phyloP scores from a whole-genome alignment of 83 land plant genomes.

The Isoetes engelmannii region DNA sequence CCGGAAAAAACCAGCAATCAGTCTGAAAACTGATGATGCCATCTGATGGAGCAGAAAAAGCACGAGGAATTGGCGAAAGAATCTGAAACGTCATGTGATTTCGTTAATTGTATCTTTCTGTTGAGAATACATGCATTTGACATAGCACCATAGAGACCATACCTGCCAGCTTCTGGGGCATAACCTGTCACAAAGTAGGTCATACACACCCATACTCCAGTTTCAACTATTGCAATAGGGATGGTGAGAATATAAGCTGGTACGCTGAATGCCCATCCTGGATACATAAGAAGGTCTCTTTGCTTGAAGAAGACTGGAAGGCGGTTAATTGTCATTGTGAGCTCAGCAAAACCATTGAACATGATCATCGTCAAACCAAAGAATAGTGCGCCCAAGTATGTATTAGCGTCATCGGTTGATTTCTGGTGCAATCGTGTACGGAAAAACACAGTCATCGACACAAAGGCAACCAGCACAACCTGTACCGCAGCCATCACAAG shows the following conservation, averaged over 20 bases:
- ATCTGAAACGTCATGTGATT: constrained; percentile 28
- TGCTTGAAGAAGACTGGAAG: constrained; percentile 59
- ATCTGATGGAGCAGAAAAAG: constrained; percentile 59
- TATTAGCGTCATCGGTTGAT: constrained; percentile 34
- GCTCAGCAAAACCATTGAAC: constrained; percentile 61
- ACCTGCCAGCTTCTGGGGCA: constrained; percentile 49
- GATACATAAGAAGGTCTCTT: constrained; percentile 42
- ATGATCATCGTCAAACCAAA: constrained; percentile 44
- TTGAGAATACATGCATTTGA: too few relatives aligned
- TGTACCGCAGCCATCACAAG: not conserved
- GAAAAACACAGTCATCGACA: constrained; percentile 49
- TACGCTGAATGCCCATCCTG: constrained; percentile 48
- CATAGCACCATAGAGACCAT: not conserved
- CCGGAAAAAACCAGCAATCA: constrained; percentile 45
- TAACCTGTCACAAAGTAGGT: constrained; percentile 50
- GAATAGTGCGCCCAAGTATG: constrained; percentile 44
- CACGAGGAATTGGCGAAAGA: constrained; percentile 49
- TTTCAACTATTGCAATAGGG: constrained; percentile 43
- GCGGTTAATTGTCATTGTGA: constrained; percentile 43
- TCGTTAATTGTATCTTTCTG: too few relatives aligned
- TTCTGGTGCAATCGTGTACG: constrained; percentile 40
- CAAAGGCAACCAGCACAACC: constrained; percentile 44
- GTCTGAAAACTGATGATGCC: constrained; percentile 58
- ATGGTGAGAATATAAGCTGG: constrained; percentile 40
- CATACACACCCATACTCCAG: constrained; percentile 45